Conservation (phyloP, 1,139 yeast genomes). For the Debaryomycetaceae sp. region DNA sequence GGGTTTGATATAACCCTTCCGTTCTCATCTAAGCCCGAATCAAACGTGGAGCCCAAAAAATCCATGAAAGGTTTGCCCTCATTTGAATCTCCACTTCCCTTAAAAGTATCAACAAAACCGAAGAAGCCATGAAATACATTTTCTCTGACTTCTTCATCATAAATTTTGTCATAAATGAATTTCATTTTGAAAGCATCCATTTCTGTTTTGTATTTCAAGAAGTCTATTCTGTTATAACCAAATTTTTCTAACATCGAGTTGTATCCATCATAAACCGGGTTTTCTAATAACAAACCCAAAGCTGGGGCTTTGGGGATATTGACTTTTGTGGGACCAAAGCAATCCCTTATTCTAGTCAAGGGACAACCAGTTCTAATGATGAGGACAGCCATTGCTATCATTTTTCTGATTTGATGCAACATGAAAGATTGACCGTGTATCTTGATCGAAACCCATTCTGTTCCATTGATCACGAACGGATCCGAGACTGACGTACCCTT, state of each 20-base stretch:
- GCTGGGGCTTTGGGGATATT: constrained; percentile 99
- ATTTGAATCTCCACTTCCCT: constrained; percentile 22
- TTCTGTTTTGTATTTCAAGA: constrained; percentile 60
- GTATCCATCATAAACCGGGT: constrained; percentile 88
- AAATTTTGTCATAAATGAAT: constrained; percentile 87
- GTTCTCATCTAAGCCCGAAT: constrained; percentile 22
- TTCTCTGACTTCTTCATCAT: constrained; percentile 82
- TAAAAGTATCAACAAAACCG: constrained; percentile 79
- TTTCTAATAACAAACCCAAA: constrained; percentile 81
- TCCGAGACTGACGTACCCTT: constrained; percentile 76
- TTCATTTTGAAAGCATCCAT: constrained; percentile 87
- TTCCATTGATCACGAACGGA: constrained; percentile 87
- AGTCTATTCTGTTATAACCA: constrained; percentile 78
- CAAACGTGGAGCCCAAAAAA: constrained; percentile 61
- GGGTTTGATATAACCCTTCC: constrained; percentile 5
- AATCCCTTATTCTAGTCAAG: constrained; percentile 65
- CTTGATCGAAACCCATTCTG: constrained; percentile 95
- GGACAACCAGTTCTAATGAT: constrained; percentile 88
- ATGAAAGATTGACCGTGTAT: constrained; percentile 98
- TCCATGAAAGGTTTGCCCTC: constrained; percentile 58
- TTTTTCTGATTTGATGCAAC: constrained; percentile 96
- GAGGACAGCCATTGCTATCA: constrained; percentile 94
- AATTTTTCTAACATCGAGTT: constrained; percentile 67
- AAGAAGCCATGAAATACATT: constrained; percentile 87
- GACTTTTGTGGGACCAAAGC: constrained; percentile 69